Percentiles rank a stretch among this genome's conserved stretches.
Conservation (phyloP, 2,329 filamentous ascomycete genomes). For the Aspergillus melleus region DNA sequence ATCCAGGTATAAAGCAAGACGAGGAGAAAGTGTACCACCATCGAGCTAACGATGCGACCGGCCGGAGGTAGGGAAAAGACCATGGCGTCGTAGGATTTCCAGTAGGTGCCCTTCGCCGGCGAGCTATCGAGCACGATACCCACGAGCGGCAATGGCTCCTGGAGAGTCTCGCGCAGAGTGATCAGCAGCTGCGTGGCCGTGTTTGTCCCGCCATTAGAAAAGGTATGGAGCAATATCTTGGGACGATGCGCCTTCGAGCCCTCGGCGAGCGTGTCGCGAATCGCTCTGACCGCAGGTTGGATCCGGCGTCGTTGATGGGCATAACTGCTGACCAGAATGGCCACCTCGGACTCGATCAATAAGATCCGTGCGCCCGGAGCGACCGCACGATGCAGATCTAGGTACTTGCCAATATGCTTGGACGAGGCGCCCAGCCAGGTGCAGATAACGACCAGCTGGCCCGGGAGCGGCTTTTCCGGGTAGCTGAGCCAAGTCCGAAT, state of each 20-base stretch:
- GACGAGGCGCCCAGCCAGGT: conserved; percentile 31
- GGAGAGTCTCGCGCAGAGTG: conserved; percentile 10
- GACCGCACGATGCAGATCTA: conserved; percentile 24
- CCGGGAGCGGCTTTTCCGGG: background rate
- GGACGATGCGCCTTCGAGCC: conserved; percentile 14
- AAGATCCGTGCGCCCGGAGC: conserved; percentile 29
- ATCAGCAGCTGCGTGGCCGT: conserved; percentile 23
- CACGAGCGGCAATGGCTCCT: conserved; percentile 16
- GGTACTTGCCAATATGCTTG: conserved; percentile 35
- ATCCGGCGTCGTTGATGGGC: background rate
- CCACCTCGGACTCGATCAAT: conserved; percentile 23
- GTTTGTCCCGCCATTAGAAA: conserved; percentile 36
- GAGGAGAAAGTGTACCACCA: background rate
- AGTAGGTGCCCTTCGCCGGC: conserved; percentile 23
- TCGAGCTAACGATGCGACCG: background rate
- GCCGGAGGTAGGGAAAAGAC: conserved; percentile 8
- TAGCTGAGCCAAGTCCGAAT: background rate
- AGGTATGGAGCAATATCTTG: conserved; percentile 26
- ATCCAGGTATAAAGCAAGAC: conserved; percentile 2
- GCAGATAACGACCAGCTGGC: conserved; percentile 19
- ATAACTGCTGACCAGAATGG: conserved; percentile 8
- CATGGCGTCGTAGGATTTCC: conserved; percentile 13
- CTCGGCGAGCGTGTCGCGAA: conserved; percentile 8
- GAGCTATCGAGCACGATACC: conserved; percentile 25
- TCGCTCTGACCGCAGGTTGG: conserved; percentile 10